Evolutionary conservation across 345 rosid species (phyloP).

Genomic region (Aquilaria yunnanensis): DNA sequence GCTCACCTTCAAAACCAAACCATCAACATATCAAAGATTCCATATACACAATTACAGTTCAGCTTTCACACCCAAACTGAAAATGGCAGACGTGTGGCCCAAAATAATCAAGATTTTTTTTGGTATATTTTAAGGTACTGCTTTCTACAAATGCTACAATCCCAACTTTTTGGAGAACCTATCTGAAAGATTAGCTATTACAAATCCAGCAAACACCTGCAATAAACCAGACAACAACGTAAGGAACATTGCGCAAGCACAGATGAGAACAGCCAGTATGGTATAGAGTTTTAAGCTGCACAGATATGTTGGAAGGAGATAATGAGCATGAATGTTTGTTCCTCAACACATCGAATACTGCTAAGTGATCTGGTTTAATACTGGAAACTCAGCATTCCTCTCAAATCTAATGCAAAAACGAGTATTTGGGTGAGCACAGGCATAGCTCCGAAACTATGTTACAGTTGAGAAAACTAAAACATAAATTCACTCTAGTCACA

Average conservation of each 20-base stretch:
- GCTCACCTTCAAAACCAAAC: no score
- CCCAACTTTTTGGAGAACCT: constrained; percentile 78
- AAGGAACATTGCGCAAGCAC: neutral
- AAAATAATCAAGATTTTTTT: constrained; percentile 15
- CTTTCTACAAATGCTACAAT: constrained; percentile 38
- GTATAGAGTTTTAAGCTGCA: no score
- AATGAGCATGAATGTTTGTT: no score
- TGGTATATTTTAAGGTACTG: neutral
- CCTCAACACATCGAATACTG: no score
- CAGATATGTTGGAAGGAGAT: no score
- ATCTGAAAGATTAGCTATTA: constrained; percentile 76
- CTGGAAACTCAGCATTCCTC: no score
- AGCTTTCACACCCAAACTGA: constrained; percentile 10
- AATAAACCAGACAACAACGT: neutral
- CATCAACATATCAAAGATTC: neutral
- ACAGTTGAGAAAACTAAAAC: no score
- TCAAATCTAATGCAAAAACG: no score
- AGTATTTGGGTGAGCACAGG: no score
- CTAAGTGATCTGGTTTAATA: no score
- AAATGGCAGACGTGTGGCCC: constrained; percentile 20
- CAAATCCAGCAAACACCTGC: constrained; percentile 95
- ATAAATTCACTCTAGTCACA: no score
- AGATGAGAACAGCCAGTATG: neutral
- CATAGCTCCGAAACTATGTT: no score
- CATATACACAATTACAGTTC: constrained; percentile 23